Evolutionary conservation across 208 protist species (phyloP), one percentile per base, ranked within the genome.

Genomic region (Trypanosomatidae sp.): DNA sequence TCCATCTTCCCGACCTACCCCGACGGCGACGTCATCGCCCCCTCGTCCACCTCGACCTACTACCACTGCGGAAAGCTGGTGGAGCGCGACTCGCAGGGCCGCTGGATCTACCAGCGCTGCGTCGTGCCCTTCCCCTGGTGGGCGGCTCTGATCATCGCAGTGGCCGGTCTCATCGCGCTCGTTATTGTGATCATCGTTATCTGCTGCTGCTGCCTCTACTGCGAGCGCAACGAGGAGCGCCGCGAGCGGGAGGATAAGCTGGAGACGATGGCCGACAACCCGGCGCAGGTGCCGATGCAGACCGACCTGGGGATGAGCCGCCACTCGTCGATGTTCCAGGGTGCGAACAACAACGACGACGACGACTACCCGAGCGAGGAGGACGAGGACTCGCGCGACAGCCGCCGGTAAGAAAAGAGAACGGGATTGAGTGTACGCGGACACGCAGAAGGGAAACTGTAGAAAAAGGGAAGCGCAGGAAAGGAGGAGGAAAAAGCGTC

Each of bases 1-100:
- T 47, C 73, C 50, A 73, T 86, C 77, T 87, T 86, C 66, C 80
- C 86, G 10, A 90, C 86, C 47, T 90, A 78, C 71, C 77, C 80
- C 10, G 74, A 90, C 49, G 86, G 86, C 60, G 72, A 80, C 52
- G 60, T 84, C 41, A 90, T 90, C 58, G 13, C 49, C 7, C 76
- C 64, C 3, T 30, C 62, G 6, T 56, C 55, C 33, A 65, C 53
- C 1, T 62, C 60, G 1, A 56, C 12, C 10, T 82, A 73, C 53
- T 65, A 50, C 6, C 80, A 88, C 74, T 90, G 86, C 66, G 80
- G 80, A 47, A 80, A 77, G 69, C 6, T 36, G 22, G 75, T 85
- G 33, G 52, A 74, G 59, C 30, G 41, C 56, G 82, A 90, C 73
- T 60, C 65, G 49, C 62, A 81, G 59, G 79, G 80, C 28, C 74